phyloP scores from a whole-genome alignment of 441 rosid genomes.

The Geranium incanum region DNA sequence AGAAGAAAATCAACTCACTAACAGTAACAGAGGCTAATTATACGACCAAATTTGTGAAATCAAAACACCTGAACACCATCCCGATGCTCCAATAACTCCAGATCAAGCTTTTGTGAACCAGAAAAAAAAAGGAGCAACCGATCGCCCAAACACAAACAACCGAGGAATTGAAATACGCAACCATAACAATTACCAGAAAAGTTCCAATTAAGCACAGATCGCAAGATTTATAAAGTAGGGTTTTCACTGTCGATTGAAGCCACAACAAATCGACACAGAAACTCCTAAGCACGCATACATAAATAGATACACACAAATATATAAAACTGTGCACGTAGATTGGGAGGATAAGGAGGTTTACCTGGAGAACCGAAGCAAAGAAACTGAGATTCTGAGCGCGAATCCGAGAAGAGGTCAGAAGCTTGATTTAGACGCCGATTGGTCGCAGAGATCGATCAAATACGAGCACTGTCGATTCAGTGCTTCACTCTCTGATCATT shows the following conservation, averaged over 20 bases:
- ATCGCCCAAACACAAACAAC: not conserved
- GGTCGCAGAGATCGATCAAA: not conserved
- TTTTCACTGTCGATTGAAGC: not conserved
- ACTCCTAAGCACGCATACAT: not conserved
- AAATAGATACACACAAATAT: not conserved
- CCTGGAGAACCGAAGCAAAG: not conserved
- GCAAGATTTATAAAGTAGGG: not conserved
- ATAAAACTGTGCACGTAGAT: not conserved
- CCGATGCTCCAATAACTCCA: not conserved
- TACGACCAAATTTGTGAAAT: not conserved
- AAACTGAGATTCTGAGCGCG: not conserved
- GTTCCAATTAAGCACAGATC: not conserved
- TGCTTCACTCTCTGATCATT: not conserved
- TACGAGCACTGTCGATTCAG: not conserved
- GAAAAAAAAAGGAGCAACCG: slow-evolving; percentile 8
- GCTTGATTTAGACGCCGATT: not conserved
- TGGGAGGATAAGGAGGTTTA: not conserved
- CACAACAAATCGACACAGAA: not conserved
- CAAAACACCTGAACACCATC: not conserved
- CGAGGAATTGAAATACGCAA: not conserved
- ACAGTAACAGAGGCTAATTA: not conserved
- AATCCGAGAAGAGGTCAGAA: slow-evolving; percentile 2
- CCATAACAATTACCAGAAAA: not conserved
- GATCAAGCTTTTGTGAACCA: slow-evolving; percentile 3
- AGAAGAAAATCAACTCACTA: slow-evolving; percentile 1